Base-by-base conservation (phyloP, 2,329 filamentous ascomycete genomes). In the Alternaria tenuissima region DNA sequence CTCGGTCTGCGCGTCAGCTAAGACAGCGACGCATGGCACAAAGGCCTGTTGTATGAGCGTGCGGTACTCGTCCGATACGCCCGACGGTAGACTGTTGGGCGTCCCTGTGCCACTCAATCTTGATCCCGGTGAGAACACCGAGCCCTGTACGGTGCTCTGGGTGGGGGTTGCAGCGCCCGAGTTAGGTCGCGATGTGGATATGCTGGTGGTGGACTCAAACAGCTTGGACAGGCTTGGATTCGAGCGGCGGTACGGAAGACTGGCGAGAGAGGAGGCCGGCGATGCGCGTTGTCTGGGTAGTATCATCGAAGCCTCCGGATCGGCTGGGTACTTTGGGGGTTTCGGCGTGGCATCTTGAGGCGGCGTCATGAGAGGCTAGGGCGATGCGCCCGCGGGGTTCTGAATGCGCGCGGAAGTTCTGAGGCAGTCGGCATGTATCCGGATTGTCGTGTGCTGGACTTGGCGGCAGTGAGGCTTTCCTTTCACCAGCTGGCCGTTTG, bases 1-100 rank as follows among this genome's bases (percentile, higher is more conserved):
- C 73, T 97, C 91, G 1, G 93, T 95, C 74, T 98, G 94, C 16
- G 86, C 82, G 14, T 94, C 97, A n/a, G 93, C 88, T 68, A 94
- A 90, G 28, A 99, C 87, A 7, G 91, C 92, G 46, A 99, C 88
- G 64, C 95, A 91, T 1, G 95, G 96, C 14, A 94, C 92, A 76
- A 97, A 97, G 3, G 93, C 90, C 60, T 90, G 89, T 55, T 96
- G 83, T 43, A 98, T 89, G 51, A 97, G 81, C 32, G 85, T 84
- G 57, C 86, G 80, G 52, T 85, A 82, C 71, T 89, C 87, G 63
- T 87, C 85, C 7, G 82, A 81, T 12, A 70, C 72, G 49, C 76
- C 82, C 69, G 81, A 83, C 44, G 65, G 73, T 56, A 72, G 69
- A 62, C 62, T 76, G 22, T 73, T 78, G 8, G 80, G 79, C 32